A percentile compares a stretch with the other conserved stretches of the same genome.
Conservation (phyloP, 2,329 filamentous ascomycete genomes). For the Anthostomella pinea region DNA sequence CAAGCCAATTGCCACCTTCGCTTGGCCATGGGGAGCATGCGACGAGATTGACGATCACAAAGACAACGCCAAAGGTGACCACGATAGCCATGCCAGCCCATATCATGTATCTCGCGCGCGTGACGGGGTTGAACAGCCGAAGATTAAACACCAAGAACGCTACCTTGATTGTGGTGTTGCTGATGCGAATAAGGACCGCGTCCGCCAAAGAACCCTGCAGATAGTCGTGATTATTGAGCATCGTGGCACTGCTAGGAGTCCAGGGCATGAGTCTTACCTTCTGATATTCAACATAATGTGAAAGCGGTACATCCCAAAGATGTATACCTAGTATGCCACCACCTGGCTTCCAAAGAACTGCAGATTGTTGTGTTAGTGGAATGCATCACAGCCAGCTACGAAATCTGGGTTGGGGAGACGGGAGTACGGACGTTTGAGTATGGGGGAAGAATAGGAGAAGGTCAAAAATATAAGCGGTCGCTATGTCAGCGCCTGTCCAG, state of each 20-base stretch:
- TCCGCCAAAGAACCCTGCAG: constrained; percentile 15
- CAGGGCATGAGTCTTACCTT: constrained; percentile 10
- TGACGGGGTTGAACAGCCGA: constrained; percentile 11
- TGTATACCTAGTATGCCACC: constrained; percentile 19
- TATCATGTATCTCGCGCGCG: constrained; percentile 10
- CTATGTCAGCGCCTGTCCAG: too few relatives aligned
- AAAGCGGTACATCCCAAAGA: constrained; percentile 19
- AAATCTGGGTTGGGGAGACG: background rate
- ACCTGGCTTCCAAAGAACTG: constrained; percentile 19
- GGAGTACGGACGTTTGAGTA: constrained; percentile 12
- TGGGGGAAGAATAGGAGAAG: constrained; percentile 10
- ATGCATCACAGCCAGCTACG: too few relatives aligned
- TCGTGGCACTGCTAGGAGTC: too few relatives aligned
- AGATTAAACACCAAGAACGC: constrained; percentile 15
- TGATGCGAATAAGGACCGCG: constrained; percentile 13
- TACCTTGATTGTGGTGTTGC: constrained; percentile 16
- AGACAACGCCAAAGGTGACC: constrained; percentile 9
- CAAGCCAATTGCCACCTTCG: constrained; percentile 7
- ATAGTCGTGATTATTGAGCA: too few relatives aligned
- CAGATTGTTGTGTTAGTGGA: background rate
- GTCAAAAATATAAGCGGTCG: constrained; percentile 3
- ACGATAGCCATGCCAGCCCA: constrained; percentile 10
- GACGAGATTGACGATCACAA: constrained; percentile 12
- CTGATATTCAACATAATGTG: constrained; percentile 12
- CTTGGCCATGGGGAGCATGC: constrained; percentile 13